Base-by-base conservation (phyloP, 108 stramenopile species). In the Aurantiochytrium sp. region DNA sequence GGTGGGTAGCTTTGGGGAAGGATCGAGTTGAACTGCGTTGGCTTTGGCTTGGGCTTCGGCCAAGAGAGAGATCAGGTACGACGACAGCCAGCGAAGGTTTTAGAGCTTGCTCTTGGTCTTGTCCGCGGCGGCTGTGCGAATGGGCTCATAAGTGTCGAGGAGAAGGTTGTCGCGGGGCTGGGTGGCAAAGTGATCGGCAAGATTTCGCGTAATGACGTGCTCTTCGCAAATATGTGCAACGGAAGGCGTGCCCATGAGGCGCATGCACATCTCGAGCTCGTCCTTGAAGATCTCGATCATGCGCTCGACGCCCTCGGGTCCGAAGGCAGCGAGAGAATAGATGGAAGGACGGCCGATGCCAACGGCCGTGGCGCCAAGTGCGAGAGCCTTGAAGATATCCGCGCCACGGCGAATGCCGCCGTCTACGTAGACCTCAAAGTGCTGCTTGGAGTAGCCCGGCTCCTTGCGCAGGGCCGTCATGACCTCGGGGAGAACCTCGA, bases 261-360 rank as follows among this genome's bases (percentile, higher is more conserved):
- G 49, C 76, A 83, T 83, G 76, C 76, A 83, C 76, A 83, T 83
- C 25, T 53, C 51, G 49, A 83, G 51, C 76, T 83, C 76, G 19
- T 83, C 76, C 76, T 83, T 83, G 76, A 83, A 83, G 76, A 83
- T 83, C 51, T 83, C 19, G 28, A 83, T 83, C 76, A 83, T 83
- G 76, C 76, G 76, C 51, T 83, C 76, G 25, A 83, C 76, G 5
- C 76, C 76, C n/a, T 83, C 76, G 51, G 76, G 51, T 12, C 76
- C 76, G 23, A 83, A 83, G 5, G 76, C 76, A 12, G 76, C 76
- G 45, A 83, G 76, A 12, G 76, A 83, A 28, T 83, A 83, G 51
- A 83, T 83, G n/a, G 76, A 83, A 12, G 76, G 76, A 47, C 76
- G 76, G 49, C 76, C 76, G 28, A 83, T 83, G 51, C 76, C 76